These are phyloP conservation scores for Eimeria maxima DNA, from an alignment of 169 alveolate species.

Conservation along the genomic window DNA sequence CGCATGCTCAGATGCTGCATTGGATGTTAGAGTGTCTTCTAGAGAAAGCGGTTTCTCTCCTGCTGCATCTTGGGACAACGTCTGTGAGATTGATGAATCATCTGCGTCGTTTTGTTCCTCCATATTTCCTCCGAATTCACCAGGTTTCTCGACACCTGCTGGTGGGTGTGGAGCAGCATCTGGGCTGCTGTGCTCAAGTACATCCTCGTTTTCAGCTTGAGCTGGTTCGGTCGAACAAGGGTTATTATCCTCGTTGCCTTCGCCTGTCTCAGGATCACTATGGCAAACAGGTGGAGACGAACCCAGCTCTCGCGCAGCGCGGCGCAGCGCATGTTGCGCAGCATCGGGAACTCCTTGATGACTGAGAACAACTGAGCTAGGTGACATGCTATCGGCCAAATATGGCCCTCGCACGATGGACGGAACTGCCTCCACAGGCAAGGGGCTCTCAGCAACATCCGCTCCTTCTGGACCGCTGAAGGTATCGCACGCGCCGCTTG, in stretches of 20 bases:
- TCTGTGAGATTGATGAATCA: neutral
- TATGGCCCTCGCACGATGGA: neutral
- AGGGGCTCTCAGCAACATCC: neutral
- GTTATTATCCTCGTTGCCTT: neutral
- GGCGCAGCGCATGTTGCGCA: neutral
- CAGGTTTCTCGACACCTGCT: neutral
- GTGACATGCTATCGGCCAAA: neutral
- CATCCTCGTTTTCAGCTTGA: neutral
- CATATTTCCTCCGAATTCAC: neutral
- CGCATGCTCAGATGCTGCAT: neutral
- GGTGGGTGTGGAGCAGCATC: neutral
- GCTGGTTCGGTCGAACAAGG: neutral
- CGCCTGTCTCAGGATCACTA: neutral
- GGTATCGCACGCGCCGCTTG: neutral
- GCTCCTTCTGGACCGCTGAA: neutral
- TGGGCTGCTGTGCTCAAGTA: conserved; percentile 14
- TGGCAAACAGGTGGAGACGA: neutral
- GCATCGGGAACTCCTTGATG: neutral
- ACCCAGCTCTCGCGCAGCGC: neutral
- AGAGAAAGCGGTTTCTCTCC: neutral
- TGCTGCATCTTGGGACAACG: neutral
- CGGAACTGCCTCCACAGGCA: neutral
- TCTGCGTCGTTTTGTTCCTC: neutral
- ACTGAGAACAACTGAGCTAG: neutral
- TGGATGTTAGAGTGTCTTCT: neutral